Evolutionary conservation across 805 yeast genomes (phyloP), one percentile per base, ranked within the genome.

Genomic region (Ogataea allantospora): DNA sequence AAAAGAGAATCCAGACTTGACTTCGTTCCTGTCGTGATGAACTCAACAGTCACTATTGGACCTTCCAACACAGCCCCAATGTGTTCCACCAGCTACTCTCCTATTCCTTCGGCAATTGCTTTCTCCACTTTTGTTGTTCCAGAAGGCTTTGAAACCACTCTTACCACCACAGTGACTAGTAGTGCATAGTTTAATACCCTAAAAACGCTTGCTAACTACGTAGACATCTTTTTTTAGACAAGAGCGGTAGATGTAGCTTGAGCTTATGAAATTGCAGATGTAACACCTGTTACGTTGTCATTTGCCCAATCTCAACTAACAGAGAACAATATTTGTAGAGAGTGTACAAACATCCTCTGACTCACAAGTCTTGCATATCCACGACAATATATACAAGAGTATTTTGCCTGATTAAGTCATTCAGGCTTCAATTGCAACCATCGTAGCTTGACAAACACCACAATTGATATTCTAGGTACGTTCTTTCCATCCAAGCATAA

Each of bases 1-100:
- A 29, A 29, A 23, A 29, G 32, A 29, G 32, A 29, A 18, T 17
- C 32, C 8, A 17, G 32, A 17, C 21, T 29, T 11, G 32, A 29
- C 15, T 29, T 29, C 18, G 32, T 29, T 17, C 32, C 32, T 11
- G 32, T 29, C 5, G 12, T 8, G 4, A 4, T 18, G 23, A 19
- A 17, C 14, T 29, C 32, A 6, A 29, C 13, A 11, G 15, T 29
- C 16, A 29, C 32, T n/a, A 12, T 29, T n/a, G 32, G 32, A 6
- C 32, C 32, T 29, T 29, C 32, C 10, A 23, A 22, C 6, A 29
- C 32, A 4, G 32, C 32, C 18, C 32, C 32, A 18, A 23, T 23
- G 3, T 29, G 32, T 18, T 29, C 32, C 10, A 15, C 14, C 18
- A 18, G 23, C 8, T 19, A 10, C 15, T 29, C 32, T 11, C 8